A percentile compares a stretch with the other conserved stretches of the same genome.
Evolutionary conservation across 2,329 filamentous ascomycete genomes (phyloP).

Genomic region (Trichothecium sympodiale): DNA sequence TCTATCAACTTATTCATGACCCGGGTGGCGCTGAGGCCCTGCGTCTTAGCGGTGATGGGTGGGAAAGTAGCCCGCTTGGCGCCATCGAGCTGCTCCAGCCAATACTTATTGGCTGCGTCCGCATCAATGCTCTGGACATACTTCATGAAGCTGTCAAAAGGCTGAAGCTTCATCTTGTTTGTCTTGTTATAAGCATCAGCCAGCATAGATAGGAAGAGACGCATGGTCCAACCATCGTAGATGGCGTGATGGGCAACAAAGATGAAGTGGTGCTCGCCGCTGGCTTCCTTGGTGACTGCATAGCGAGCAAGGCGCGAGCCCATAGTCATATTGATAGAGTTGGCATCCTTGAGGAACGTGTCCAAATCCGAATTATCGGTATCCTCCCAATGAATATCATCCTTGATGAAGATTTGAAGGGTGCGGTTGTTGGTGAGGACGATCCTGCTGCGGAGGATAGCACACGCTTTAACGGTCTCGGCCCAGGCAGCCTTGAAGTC

Average conservation of each 20-base stretch:
- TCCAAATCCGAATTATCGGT: neutral
- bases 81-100: constrained; percentile 1
- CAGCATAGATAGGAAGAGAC: constrained; percentile 4
- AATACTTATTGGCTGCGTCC: neutral
- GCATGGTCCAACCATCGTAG: constrained; percentile 17
- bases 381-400: neutral
- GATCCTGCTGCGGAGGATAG: constrained; percentile 6
- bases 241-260: constrained; percentile 13
- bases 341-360: neutral
- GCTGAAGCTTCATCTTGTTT: neutral
- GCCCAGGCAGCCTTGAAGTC: constrained; percentile 6
- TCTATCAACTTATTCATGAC: constrained; percentile 1
- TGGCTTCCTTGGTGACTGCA: constrained; percentile 10
- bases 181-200: neutral
- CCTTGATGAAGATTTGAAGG: constrained; percentile 1
- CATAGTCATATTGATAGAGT: constrained; percentile 1
- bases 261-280: neutral
- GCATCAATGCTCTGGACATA: constrained; percentile 22
- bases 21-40: constrained; percentile 2
- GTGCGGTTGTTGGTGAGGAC: neutral
- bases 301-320: constrained; percentile 2
- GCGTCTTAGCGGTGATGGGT: neutral
- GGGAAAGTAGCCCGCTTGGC: constrained; percentile 1
- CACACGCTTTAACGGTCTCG: neutral
- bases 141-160: constrained; percentile 28